Evolutionary conservation across 108 stramenopile species (phyloP).

Genomic region (Cyclotella cryptica): DNA sequence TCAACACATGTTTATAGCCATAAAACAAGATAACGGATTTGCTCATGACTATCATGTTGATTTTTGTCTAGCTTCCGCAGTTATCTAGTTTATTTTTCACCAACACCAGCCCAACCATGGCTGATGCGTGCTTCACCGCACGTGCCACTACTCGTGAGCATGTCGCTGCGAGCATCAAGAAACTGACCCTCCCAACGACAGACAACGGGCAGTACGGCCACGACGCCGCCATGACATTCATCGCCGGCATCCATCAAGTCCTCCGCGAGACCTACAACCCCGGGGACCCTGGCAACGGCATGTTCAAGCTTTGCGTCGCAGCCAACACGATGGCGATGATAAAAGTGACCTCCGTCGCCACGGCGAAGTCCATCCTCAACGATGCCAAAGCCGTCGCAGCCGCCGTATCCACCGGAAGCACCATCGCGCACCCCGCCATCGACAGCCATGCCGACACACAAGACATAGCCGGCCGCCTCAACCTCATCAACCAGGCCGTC

Average conservation of each 20-base stretch:
- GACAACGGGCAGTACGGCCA: constrained; percentile 1
- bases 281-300: constrained; percentile 12
- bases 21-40: too few species aligned
- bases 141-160: background rate
- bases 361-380: too few species aligned
- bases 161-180: constrained; percentile 1
- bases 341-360: too few species aligned
- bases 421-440: background rate
- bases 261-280: constrained; percentile 5
- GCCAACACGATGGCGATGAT: background rate
- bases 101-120: background rate
- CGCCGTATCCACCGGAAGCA: background rate
- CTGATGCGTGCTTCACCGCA: constrained; percentile 5
- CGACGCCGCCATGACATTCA: background rate
- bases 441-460: background rate
- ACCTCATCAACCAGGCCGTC: constrained; percentile 7
- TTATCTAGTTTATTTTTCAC: background rate
- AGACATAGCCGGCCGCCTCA: constrained; percentile 6
- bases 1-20: background rate
- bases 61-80: background rate
- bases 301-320: background rate
- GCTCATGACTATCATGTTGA: too few species aligned
- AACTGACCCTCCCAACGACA: constrained; percentile 3
- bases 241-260: background rate
- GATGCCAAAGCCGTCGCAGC: too few species aligned